Evolutionary conservation across 352 stramenopile genomes (phyloP).

Genomic region (Phytophthora tentaculata): DNA sequence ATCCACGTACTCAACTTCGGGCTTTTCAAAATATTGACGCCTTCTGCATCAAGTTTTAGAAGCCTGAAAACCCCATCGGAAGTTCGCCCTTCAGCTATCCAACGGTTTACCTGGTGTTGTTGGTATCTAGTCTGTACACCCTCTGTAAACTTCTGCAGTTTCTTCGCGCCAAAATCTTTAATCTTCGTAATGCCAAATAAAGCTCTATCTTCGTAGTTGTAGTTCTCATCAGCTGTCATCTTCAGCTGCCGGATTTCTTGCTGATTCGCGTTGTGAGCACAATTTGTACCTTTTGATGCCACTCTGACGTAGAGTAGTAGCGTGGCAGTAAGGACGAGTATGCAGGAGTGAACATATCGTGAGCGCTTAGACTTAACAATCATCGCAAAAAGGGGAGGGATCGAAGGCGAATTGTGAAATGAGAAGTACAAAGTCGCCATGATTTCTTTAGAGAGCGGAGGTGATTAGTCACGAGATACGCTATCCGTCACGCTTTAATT

Average conservation of each 20-base stretch:
- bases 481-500: too few relatives aligned
- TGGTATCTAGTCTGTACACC: neutral
- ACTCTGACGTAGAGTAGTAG: too few relatives aligned
- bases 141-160: neutral
- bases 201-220: neutral
- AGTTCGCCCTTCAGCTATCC: neutral
- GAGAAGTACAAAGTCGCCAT: too few relatives aligned
- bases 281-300: too few relatives aligned
- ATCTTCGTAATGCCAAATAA: neutral
- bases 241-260: neutral
- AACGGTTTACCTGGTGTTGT: neutral
- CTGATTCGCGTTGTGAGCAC: too few relatives aligned
- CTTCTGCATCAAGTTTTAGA: slow-evolving; percentile 4
- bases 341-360: too few relatives aligned
- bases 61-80: neutral
- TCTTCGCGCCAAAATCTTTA: slow-evolving; percentile 2
- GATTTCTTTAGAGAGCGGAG: too few relatives aligned
- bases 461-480: too few relatives aligned
- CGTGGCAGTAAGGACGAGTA: too few relatives aligned
- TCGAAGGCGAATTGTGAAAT: too few relatives aligned
- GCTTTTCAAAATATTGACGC: neutral
- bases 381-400: too few relatives aligned
- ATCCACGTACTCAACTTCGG: neutral
- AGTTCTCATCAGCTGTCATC: neutral
- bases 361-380: too few relatives aligned